Conservation (phyloP, 768 basidiomycete species). For the Xanthoconium stramineum region DNA sequence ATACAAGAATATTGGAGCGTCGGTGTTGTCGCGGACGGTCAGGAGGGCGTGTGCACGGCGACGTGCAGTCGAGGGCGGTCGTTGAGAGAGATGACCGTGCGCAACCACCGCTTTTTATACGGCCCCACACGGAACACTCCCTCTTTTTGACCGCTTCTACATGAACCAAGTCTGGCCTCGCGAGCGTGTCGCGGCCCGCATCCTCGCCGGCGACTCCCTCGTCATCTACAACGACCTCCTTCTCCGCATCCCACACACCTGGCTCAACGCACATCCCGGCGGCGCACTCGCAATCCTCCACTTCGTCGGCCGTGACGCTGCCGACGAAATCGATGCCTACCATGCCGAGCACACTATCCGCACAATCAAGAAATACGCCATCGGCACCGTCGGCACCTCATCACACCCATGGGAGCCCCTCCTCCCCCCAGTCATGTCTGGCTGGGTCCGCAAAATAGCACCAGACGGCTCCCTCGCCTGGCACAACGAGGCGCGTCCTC, state of each 20-base stretch:
- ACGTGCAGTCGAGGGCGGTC: not conserved
- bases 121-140: not conserved
- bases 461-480: conserved; percentile 46
- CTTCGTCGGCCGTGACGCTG: conserved; percentile 92
- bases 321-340: conserved; percentile 92
- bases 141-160: conserved; percentile 14
- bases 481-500: conserved; percentile 58
- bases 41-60: conserved; percentile 2
- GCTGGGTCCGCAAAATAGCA: conserved; percentile 67
- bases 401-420: conserved; percentile 65
- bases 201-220: conserved; percentile 72
- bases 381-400: conserved; percentile 64
- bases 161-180: conserved; percentile 37
- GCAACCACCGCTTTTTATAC: conserved; percentile 26
- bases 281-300: conserved; percentile 87
- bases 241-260: conserved; percentile 62
- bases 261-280: conserved; percentile 90
- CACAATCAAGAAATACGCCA: conserved; percentile 46
- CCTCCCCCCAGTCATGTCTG: conserved; percentile 81
- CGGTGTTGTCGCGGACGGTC: conserved; percentile 9
- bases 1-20: not conserved
- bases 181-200: conserved; percentile 61
- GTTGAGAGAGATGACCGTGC: conserved; percentile 4
- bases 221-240: conserved; percentile 68
- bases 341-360: conserved; percentile 50